Evolutionary conservation across 2,329 filamentous ascomycete genomes (phyloP), one percentile per base, ranked within the genome.

Genomic region (Passalora sequoiae): DNA sequence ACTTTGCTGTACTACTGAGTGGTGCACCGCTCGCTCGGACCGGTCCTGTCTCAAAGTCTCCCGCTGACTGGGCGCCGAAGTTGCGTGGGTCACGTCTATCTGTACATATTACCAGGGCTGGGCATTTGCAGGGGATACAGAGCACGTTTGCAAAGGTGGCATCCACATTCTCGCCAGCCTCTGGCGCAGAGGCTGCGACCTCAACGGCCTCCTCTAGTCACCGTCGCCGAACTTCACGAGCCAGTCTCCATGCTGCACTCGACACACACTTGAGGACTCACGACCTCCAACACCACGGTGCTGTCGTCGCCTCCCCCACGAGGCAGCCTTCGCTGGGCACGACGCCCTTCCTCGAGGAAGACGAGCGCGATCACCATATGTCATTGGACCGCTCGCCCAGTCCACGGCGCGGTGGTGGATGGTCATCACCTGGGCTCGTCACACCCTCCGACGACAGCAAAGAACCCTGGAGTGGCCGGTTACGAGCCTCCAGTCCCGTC

Each of bases 351-450:
- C 27, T 46, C 44, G 57, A 60, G 44, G 54, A 53, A 35, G 45
- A 53, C 46, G 51, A 53, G 37, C 40, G 41, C 38, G 45, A 49
- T 32, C 17, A 33, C 28, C 40, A 51, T 47, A 95, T 95, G 89
- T 86, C 86, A 55, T 71, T 91, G 51, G 92, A 89, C 55, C 81
- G 88, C 68, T 94, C 87, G 62, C 87, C 89, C 38, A 95, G 88
- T 43, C 91, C 89, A 50, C 77, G 81, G 51, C 84, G 81, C 49
- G 84, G 85, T 59, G 88, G 87, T 62, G 89, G 89, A 57, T 96
- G 91, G 89, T 68, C 88, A 85, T 43, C 86, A 83, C 52, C 75
- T 87, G 61, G 86, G 46, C 74, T 94, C 58, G 84, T 80, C 60
- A 81, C 84, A 48, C 81, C 79, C 53, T 72, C 68, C 45, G 55